These are phyloP conservation scores for Fagopyrum homotropicum DNA, from an alignment of 148 eudicot species.

Conservation along the genomic window DNA sequence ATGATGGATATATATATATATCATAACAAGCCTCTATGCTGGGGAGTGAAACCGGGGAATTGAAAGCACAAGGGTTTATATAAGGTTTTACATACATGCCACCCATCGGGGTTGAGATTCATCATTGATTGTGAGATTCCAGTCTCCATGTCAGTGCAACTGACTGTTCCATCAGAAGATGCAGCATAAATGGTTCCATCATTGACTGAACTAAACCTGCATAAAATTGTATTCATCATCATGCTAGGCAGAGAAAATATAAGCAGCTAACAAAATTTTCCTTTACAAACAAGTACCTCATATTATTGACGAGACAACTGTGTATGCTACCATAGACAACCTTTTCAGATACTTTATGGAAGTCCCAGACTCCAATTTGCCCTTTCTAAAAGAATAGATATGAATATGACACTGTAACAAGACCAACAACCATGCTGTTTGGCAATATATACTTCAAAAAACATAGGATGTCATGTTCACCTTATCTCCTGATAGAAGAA, in stretches of 20 bases:
- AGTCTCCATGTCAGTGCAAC: slow-evolving; percentile 90
- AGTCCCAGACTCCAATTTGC: slow-evolving; percentile 99
- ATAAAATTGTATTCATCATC: background rate
- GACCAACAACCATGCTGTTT: background rate
- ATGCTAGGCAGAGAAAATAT: slow-evolving; percentile 3
- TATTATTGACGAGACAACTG: slow-evolving; percentile 70
- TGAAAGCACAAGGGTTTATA: background rate
- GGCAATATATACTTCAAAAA: background rate
- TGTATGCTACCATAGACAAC: slow-evolving; percentile 82
- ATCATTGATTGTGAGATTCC: slow-evolving; percentile 69
- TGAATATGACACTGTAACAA: background rate
- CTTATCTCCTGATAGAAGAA: slow-evolving; percentile 95
- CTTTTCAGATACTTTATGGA: slow-evolving; percentile 69
- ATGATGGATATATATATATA: background rate
- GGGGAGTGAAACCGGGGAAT: background rate
- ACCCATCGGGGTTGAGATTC: slow-evolving; percentile 91
- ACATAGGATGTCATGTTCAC: slow-evolving; percentile 24
- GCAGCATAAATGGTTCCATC: slow-evolving; percentile 78
- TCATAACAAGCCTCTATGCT: background rate
- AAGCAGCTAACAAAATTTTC: background rate
- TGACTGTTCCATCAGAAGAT: slow-evolving; percentile 92
- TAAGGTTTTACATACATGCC: slow-evolving; percentile 54
- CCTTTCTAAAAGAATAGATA: slow-evolving; percentile 54
- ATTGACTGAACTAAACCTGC: slow-evolving; percentile 66
- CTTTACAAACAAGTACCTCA: slow-evolving; percentile 48